Base-by-base conservation (phyloP, 495 filamentous ascomycete species). In the Amniculicola lignicola region DNA sequence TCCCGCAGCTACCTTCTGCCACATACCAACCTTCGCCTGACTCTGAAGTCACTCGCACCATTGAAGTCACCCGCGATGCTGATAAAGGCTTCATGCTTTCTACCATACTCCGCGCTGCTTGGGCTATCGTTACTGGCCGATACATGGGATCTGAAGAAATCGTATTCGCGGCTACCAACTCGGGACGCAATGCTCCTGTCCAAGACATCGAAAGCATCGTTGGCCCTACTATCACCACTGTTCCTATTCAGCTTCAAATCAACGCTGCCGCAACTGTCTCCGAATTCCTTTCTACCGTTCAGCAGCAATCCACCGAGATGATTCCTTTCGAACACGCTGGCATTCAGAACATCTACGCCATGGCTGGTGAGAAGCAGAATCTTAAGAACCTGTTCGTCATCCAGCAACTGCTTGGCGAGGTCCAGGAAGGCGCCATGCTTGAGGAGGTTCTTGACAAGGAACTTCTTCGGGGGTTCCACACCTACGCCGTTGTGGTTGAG, bases 261-360 rank as follows among this genome's bases (percentile, higher is more conserved):
- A 39, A 48, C 35, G 16, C 7, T 4, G 37, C 27, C 4, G 18
- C 23, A 15, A 48, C 38, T 22, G 39, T 57, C 10, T 14, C 21
- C 0, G 23, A 53, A 1, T 58, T 62, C 33, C 31, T 62, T 12
- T 27, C 15, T 29, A 19, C 27, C 14, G 24, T 78, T 1, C 76
- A 79, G 36, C 25, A 43, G 4, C 65, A 72, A 52, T 61, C 54
- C 11, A 61, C 54, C 16, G 63, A 67, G 5, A 70, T 76, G 53
- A 72, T 73, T 18, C 47, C 68, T 2, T 74, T 70, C 47, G 71
- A 80, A 44, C 77, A 79, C 23, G 46, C 65, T 10, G 77, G 77
- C 7, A 56, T 81, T 5, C 74, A 77, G 47, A 66, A 58, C 14
- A 61, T 59, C 56, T 47, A 47, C 28, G 29, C 38, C 10, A 51